phyloP scores from a whole-genome alignment of 805 yeast species.

The Pichia eremophila region DNA sequence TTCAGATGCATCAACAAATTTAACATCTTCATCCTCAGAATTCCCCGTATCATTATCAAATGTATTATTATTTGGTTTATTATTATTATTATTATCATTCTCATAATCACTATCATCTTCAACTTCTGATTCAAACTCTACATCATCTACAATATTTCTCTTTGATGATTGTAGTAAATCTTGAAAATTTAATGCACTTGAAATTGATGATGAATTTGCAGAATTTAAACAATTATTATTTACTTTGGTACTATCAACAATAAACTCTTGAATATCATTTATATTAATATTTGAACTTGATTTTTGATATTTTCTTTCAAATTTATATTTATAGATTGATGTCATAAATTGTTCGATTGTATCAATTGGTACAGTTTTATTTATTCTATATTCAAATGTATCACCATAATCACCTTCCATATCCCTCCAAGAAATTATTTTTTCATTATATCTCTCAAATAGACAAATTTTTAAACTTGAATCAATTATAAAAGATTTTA shows the following conservation, averaged over 20 bases:
- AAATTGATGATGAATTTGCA: conserved; percentile 11
- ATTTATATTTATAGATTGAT: conserved; percentile 58
- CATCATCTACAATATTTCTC: conserved; percentile 2
- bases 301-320: conserved; percentile 61
- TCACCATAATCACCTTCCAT: conserved; percentile 82
- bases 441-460: conserved; percentile 38
- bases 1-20: conserved; percentile 24
- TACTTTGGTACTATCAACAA: conserved; percentile 27
- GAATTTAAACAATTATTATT: conserved; percentile 17
- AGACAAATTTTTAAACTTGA: conserved; percentile 49
- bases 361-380: conserved; percentile 43
- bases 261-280: conserved; percentile 50
- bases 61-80: background rate
- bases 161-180: background rate
- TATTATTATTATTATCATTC: conserved; percentile 10
- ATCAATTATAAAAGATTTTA: conserved; percentile 62
- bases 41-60: conserved; percentile 19
- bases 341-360: conserved; percentile 56
- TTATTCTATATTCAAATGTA: conserved; percentile 69
- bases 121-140: conserved; percentile 16
- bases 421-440: conserved; percentile 72
- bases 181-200: conserved; percentile 7
- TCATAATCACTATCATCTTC: conserved; percentile 17
- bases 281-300: conserved; percentile 37
- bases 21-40: conserved; percentile 22